Evolutionary conservation across 768 basidiomycete species (phyloP).

Genomic region (Pleurotus cornucopiae): DNA sequence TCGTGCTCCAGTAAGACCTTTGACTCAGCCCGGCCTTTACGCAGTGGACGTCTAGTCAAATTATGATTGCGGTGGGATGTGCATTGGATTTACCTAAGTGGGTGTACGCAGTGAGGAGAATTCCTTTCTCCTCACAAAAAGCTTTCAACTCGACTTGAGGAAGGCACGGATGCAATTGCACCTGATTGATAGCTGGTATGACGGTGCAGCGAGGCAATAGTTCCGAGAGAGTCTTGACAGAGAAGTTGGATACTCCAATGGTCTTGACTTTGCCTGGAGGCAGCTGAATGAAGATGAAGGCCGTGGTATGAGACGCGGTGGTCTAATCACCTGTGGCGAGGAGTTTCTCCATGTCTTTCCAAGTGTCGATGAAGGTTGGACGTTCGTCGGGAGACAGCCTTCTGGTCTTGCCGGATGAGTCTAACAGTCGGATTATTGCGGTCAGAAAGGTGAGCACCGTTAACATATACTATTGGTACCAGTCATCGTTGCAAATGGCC

Average conservation of each 20-base stretch:
- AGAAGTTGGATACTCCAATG: constrained; percentile 58
- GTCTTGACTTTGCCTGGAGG: constrained; percentile 35
- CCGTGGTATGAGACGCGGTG: background rate
- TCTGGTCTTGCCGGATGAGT: constrained; percentile 6
- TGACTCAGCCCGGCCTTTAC: background rate
- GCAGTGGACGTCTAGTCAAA: background rate
- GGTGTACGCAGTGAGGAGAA: constrained; percentile 47
- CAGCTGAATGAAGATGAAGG: background rate
- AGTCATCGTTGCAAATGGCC: constrained; percentile 15
- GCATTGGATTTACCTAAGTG: constrained; percentile 30
- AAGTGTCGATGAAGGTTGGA: constrained; percentile 21
- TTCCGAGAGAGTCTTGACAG: constrained; percentile 34
- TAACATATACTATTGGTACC: background rate
- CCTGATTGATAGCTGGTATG: constrained; percentile 53
- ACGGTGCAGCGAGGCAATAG: constrained; percentile 42
- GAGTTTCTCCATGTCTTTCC: constrained; percentile 22
- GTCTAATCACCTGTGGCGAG: constrained; percentile 9
- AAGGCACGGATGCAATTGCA: constrained; percentile 53
- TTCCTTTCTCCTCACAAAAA: constrained; percentile 45
- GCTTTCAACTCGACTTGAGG: constrained; percentile 44
- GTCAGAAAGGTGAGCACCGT: background rate
- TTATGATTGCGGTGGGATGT: background rate
- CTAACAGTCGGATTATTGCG: background rate
- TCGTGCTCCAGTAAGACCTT: background rate
- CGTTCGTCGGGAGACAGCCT: constrained; percentile 15